Base-by-base conservation (phyloP, 179 eudicot species). In the Vitellaria paradoxa region DNA sequence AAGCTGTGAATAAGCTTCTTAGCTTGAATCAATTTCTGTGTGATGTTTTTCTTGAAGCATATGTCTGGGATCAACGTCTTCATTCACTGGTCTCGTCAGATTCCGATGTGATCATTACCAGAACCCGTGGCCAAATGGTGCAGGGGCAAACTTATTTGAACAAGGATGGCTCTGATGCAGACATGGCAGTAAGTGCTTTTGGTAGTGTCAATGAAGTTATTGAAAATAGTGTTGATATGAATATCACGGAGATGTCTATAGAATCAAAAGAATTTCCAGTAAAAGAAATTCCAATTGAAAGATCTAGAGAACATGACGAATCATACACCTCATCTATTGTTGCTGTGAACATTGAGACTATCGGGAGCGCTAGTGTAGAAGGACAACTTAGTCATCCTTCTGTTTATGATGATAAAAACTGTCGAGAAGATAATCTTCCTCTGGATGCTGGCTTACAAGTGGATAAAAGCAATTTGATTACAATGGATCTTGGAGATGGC, bases 1-100 rank as follows among this genome's bases (percentile, higher is more conserved):
- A 70, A 68, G 80, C 90, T 71, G 85, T 78, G 10, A 81, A 80
- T 78, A 90, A 81, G 55, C 84, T 86, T 81, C 88, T 91, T 49
- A 79, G 82, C 73, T 82, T 95, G 88, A 95, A 95, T 72, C 84
- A 81, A 62, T 68, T 91, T 69, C 82, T 86, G 10, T 85, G 85
- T 82, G 99, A 85, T 65, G 89, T 95, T 77, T 71, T 90, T 50
- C 87, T 95, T 59, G 92, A 87, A 86, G 90, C 93, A 6, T 87
- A 82, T 68, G 65, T 93, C 55, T 95, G 99, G 99, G 89, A 89
- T 80, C 87, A 75, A 12, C 91, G 99, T 72, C 79, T 95, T 73
- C 88, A 90, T 50, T 79, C 87, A 40, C 76, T 93, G 64, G 84
- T 86, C 74, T 91, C 91, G 46, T 86, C 91, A 68, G 89, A 85